Conservation (phyloP, 441 rosid genomes). For the Cnidoscolus chayamansa region DNA sequence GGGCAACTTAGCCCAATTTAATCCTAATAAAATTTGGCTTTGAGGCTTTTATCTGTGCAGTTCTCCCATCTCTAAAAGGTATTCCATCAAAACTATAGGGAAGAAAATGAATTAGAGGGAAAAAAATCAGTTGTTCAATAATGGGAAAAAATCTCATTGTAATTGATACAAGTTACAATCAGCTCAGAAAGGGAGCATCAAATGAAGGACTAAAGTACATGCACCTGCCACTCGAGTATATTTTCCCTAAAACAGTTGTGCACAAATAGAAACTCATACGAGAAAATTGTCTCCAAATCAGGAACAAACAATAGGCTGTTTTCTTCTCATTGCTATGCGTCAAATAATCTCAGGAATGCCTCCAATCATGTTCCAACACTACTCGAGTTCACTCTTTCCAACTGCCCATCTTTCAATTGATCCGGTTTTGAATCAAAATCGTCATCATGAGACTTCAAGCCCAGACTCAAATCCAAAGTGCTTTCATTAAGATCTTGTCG, state of each 20-base stretch:
- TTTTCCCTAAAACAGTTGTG: slow-evolving; percentile 12
- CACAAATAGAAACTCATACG: slow-evolving; percentile 13
- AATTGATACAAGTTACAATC: slow-evolving; percentile 26
- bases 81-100: neutral
- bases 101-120: neutral
- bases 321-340: slow-evolving; percentile 23
- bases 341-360: slow-evolving; percentile 16
- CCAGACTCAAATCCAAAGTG: slow-evolving; percentile 71
- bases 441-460: slow-evolving; percentile 46
- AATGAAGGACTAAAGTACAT: slow-evolving; percentile 18
- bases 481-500: slow-evolving; percentile 89
- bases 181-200: slow-evolving; percentile 22
- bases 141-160: slow-evolving; percentile 10
- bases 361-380: slow-evolving; percentile 17
- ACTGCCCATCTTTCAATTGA: slow-evolving; percentile 27
- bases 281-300: slow-evolving; percentile 26
- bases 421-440: slow-evolving; percentile 38
- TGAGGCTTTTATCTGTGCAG: neutral
- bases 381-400: slow-evolving; percentile 31
- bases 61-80: neutral
- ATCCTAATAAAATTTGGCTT: neutral
- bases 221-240: slow-evolving; percentile 19
- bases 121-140: slow-evolving; percentile 21
- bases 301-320: slow-evolving; percentile 14
- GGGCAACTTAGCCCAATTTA: neutral